These are phyloP conservation scores for Globisporangium sylvaticum DNA, from an alignment of 352 stramenopile genomes.

Conservation along the genomic window DNA sequence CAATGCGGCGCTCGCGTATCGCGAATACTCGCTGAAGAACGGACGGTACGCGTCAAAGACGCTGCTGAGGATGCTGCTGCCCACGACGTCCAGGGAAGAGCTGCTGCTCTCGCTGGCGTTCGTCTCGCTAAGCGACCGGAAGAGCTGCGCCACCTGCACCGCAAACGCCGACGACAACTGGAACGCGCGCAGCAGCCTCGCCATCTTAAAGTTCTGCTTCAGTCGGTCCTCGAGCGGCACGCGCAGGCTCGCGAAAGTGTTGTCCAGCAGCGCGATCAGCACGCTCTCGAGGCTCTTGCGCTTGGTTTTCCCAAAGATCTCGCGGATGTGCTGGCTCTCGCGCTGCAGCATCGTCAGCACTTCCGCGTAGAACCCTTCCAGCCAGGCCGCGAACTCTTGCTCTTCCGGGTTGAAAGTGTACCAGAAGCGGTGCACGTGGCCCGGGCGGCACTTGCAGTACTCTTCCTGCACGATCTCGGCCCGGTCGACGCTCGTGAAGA, in stretches of 20 bases:
- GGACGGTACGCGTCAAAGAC: conserved; percentile 53
- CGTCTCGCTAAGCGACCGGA: conserved; percentile 22
- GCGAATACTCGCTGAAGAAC: conserved; percentile 55
- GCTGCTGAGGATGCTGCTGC: conserved; percentile 14
- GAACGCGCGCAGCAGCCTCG: conserved; percentile 38
- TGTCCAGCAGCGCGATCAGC: conserved; percentile 41
- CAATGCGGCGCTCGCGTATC: conserved; percentile 37
- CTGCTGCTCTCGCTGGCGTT: neutral
- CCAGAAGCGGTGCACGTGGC: conserved; percentile 54
- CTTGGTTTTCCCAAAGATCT: conserved; percentile 41
- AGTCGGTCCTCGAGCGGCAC: conserved; percentile 56
- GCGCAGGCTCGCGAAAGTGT: conserved; percentile 43
- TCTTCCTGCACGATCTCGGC: conserved; percentile 38
- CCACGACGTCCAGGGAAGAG: conserved; percentile 11
- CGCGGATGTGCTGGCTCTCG: conserved; percentile 34
- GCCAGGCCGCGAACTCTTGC: conserved; percentile 33
- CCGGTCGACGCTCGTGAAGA: conserved; percentile 48
- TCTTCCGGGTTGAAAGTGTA: conserved; percentile 36
- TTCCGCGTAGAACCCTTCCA: conserved; percentile 54
- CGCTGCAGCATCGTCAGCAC: conserved; percentile 52
- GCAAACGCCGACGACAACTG: conserved; percentile 42
- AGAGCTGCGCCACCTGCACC: conserved; percentile 35
- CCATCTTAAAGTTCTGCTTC: conserved; percentile 27
- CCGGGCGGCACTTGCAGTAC: conserved; percentile 42
- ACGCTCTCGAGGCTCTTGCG: conserved; percentile 19